Evolutionary conservation across 306 rosid species (phyloP), one percentile per base, ranked within the genome.

Genomic region (Lotus japonicus): DNA sequence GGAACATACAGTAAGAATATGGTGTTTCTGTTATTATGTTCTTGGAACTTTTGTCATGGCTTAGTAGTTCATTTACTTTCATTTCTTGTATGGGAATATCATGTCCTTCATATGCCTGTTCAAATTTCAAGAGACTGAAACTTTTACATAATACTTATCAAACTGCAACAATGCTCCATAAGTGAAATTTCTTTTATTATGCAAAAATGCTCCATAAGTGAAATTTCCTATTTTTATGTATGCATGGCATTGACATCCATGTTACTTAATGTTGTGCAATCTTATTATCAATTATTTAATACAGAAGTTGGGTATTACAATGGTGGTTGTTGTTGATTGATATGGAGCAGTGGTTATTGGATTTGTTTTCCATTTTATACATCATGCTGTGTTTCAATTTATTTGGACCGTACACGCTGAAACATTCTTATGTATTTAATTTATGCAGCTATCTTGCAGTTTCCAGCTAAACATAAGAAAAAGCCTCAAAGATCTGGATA

Each of bases 1-100:
- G 97, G 97, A 86, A 79, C 97, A 75, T 94, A 90, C 75, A 94
- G 98, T 94, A 94, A 88, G 98, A 58, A 70, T 18, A 58, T 38
- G 68, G 72, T 58, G 72, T 58, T 65, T 36, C 19, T 46, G 53
- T 55, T 42, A 45, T 74, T 9, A 33, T 9, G 38, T 74, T 48
- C 31, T 59, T 76, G 35, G 51, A 60, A 44, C 33, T 69, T 26
- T 42, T 42, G 52, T 43, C 31, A 17, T 44, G 13, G 58, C 61
- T 62, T 39, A 49, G 42, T 42, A 59, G 50, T 42, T 41, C 48
- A 53, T 73, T 67, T 73, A 15, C 56, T 79, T 54, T 35, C 36
- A 16, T 53, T 68, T 62, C 63, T 46, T 16, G 51, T 26, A 66
- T 41, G 7, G 70, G 28, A 51, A n/a, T 57, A 15, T 69, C 17